Conservation (phyloP, 2,329 filamentous ascomycete genomes). For the Zymoseptoria passerinii region DNA sequence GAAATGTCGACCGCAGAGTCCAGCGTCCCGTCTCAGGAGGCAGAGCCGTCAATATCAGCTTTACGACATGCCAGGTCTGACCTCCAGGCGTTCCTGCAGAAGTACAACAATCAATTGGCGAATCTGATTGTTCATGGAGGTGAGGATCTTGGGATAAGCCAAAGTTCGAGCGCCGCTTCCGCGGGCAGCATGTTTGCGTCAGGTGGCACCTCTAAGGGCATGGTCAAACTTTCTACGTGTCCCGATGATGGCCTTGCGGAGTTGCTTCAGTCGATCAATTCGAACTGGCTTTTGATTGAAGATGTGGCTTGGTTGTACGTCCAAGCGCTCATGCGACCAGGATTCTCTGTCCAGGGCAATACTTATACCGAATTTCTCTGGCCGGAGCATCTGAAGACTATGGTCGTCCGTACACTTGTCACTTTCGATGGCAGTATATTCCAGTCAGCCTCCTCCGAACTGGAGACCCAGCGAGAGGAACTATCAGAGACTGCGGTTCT, state of each 20-base stretch:
- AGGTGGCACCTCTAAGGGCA: constrained; percentile 8
- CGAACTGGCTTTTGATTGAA: constrained; percentile 39
- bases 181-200: constrained; percentile 10
- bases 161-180: constrained; percentile 7
- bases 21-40: not conserved
- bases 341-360: constrained; percentile 11
- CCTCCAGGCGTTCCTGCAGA: constrained; percentile 20
- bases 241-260: constrained; percentile 28
- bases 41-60: not conserved
- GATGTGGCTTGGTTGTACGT: constrained; percentile 49
- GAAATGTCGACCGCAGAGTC: constrained; percentile 5
- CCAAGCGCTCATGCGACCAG: constrained; percentile 41
- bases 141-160: constrained; percentile 20
- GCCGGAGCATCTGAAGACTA: constrained; percentile 48
- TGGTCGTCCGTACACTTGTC: constrained; percentile 45
- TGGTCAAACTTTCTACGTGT: constrained; percentile 11
- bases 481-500: constrained; percentile 22
- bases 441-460: constrained; percentile 8
- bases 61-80: constrained; percentile 19
- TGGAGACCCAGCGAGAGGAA: not conserved
- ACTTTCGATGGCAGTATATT: constrained; percentile 49
- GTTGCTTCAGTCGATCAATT: constrained; percentile 42
- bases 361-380: constrained; percentile 48
- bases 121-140: constrained; percentile 21
- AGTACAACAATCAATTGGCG: constrained; percentile 24